Evolutionary conservation across 129 eudicot species (phyloP).

Genomic region (carrot (Daucus carota)): DNA sequence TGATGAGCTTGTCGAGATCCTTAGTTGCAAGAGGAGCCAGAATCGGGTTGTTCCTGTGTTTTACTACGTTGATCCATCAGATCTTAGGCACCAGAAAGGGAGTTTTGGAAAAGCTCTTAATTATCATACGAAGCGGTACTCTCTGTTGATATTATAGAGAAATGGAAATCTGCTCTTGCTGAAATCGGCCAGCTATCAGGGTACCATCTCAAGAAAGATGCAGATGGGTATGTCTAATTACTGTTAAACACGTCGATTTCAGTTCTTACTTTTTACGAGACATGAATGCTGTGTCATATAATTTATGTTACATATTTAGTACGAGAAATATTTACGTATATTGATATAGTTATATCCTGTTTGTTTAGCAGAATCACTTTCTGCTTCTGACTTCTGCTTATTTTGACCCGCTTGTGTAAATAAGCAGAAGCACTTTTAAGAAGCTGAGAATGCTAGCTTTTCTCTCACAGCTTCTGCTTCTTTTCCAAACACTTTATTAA

Average conservation of each 20-base stretch:
- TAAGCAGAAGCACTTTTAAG: too few relatives aligned
- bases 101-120: conserved; percentile 11
- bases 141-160: neutral
- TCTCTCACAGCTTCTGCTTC: too few relatives aligned
- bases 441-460: too few relatives aligned
- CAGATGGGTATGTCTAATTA: neutral
- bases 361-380: too few relatives aligned
- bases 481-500: too few relatives aligned
- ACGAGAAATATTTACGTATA: too few relatives aligned
- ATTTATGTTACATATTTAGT: too few relatives aligned
- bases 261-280: too few relatives aligned
- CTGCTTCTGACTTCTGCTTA: too few relatives aligned
- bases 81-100: neutral
- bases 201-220: neutral
- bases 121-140: neutral
- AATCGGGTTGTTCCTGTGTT: conserved; percentile 1
- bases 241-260: neutral
- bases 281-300: neutral
- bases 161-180: conserved; percentile 12
- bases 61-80: conserved; percentile 10
- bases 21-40: neutral
- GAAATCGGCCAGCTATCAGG: conserved; percentile 3
- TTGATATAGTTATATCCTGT: too few relatives aligned
- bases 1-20: conserved; percentile 11
- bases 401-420: too few relatives aligned